Conservation (phyloP, 1,284 basidiomycete species). For the Boletellus dicymbophilus region DNA sequence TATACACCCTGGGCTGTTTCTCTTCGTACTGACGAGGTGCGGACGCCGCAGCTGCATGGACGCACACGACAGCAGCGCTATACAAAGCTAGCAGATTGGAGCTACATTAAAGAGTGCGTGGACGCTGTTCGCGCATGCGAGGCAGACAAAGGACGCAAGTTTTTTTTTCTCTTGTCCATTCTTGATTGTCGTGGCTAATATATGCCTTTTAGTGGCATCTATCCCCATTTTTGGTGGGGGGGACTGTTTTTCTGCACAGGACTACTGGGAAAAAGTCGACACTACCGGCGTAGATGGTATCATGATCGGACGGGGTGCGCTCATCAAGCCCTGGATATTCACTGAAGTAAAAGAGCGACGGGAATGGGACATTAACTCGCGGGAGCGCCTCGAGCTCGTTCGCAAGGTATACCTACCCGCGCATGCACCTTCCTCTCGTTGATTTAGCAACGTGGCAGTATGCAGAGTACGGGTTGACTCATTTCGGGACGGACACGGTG, state of each 20-base stretch:
- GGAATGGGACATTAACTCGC: slow-evolving; percentile 94
- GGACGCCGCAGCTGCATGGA: slow-evolving; percentile 78
- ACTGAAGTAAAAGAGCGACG: slow-evolving; percentile 92
- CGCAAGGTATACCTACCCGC: slow-evolving; percentile 59
- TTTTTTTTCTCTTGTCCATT: not conserved
- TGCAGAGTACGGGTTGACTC: slow-evolving; percentile 78
- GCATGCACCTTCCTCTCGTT: not conserved
- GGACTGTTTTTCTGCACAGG: slow-evolving; percentile 88
- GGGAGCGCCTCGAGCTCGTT: slow-evolving; percentile 88
- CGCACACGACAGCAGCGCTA: slow-evolving; percentile 91
- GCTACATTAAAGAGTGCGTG: slow-evolving; percentile 88
- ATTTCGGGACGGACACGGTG: slow-evolving; percentile 90
- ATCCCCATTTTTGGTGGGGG: slow-evolving; percentile 97
- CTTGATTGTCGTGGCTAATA: not conserved
- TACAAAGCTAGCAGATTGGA: slow-evolving; percentile 87
- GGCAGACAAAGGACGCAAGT: slow-evolving; percentile 73
- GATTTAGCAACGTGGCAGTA: slow-evolving; percentile 45
- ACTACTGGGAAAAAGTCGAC: slow-evolving; percentile 82
- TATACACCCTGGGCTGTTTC: slow-evolving; percentile 8
- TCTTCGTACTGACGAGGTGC: not conserved
- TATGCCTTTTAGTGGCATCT: slow-evolving; percentile 63
- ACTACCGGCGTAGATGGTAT: slow-evolving; percentile 87
- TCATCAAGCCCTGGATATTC: slow-evolving; percentile 98
- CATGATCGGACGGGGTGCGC: slow-evolving; percentile 93
- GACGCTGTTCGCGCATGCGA: slow-evolving; percentile 80